phyloP scores from a whole-genome alignment of 306 rosid genomes.

The Cicer judaicum region DNA sequence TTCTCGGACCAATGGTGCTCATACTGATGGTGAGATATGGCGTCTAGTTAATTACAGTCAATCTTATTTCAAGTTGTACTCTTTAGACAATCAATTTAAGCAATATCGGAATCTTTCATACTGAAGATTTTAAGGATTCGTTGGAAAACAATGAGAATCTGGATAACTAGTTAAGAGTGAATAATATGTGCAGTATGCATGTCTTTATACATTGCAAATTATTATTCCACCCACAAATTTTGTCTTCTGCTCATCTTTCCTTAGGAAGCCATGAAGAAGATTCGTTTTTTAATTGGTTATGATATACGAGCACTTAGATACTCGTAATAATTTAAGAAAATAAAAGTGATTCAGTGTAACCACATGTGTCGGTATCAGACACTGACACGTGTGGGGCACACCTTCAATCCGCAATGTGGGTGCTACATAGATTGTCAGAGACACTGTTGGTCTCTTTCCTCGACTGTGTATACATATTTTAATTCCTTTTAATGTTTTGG shows the following conservation, averaged over 20 bases:
- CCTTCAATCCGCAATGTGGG: too few species aligned
- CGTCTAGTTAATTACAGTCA: conserved; percentile 48
- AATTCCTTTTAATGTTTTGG: conserved; percentile 42
- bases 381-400: too few species aligned
- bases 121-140: conserved; percentile 14
- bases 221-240: conserved; percentile 5
- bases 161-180: conserved; percentile 4
- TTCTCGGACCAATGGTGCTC: conserved; percentile 58
- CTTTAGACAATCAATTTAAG: not conserved
- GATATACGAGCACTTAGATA: not conserved
- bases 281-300: conserved; percentile 13
- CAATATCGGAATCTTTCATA: not conserved
- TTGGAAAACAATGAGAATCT: not conserved
- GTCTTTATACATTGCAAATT: conserved; percentile 17
- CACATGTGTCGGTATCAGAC: too few species aligned
- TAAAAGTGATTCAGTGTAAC: too few species aligned
- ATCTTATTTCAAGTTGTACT: conserved; percentile 28
- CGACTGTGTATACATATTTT: conserved; percentile 42
- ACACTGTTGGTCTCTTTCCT: conserved; percentile 36
- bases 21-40: conserved; percentile 56
- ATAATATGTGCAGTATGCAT: conserved; percentile 7
- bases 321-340: too few species aligned
- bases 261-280: conserved; percentile 5
- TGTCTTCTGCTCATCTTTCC: conserved; percentile 28
- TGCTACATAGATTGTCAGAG: not conserved